These are phyloP conservation scores for Ogataea ramenticola DNA, from an alignment of 805 yeast species.

Conservation along the genomic window DNA sequence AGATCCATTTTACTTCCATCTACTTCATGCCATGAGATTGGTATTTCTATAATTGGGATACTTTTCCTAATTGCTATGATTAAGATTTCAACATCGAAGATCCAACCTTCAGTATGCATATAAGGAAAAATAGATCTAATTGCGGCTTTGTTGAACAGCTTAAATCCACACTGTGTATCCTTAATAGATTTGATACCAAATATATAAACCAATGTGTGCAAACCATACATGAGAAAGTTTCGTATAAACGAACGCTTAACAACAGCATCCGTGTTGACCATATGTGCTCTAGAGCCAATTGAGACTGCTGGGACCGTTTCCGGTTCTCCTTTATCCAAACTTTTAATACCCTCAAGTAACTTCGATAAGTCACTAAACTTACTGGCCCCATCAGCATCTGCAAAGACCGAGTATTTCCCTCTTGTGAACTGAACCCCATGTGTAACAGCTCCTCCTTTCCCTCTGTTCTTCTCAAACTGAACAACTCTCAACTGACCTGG, in stretches of 20 bases:
- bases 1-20: constrained; percentile 91
- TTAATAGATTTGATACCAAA: constrained; percentile 84
- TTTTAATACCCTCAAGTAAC: constrained; percentile 37
- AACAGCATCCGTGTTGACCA: constrained; percentile 93
- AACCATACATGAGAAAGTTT: constrained; percentile 87
- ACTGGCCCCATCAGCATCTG: constrained; percentile 98
- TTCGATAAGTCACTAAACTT: constrained; percentile 60
- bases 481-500: constrained; percentile 66
- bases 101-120: constrained; percentile 97
- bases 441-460: constrained; percentile 95
- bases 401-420: constrained; percentile 75
- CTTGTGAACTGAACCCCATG: constrained; percentile 77
- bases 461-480: constrained; percentile 72
- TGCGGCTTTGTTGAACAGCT: constrained; percentile 73
- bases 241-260: constrained; percentile 87
- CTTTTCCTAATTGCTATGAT: constrained; percentile 68
- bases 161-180: constrained; percentile 98
- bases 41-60: constrained; percentile 65
- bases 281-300: constrained; percentile 92
- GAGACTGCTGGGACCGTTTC: constrained; percentile 49
- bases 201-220: constrained; percentile 76
- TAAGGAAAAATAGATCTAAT: constrained; percentile 66
- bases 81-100: constrained; percentile 90
- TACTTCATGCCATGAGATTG: constrained; percentile 96
- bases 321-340: constrained; percentile 14